Conservation (phyloP, 257 asterid genomes). For the Nicotiana attenuata region DNA sequence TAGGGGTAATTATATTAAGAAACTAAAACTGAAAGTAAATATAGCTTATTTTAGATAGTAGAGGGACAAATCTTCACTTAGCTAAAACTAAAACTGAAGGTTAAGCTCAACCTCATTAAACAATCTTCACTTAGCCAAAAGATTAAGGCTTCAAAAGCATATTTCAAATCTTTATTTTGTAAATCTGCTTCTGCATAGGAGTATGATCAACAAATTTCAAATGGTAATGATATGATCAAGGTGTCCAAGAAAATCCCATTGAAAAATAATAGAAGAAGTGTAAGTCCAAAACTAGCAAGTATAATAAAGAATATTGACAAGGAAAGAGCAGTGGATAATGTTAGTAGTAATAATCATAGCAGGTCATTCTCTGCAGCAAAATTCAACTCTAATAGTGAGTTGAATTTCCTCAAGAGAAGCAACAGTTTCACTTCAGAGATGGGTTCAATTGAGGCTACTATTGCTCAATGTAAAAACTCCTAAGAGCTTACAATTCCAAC, state of each 20-base stretch:
- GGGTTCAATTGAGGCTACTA: slow-evolving; percentile 53
- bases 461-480: slow-evolving; percentile 69
- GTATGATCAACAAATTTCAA: no score
- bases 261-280: background rate
- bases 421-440: slow-evolving; percentile 35
- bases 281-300: slow-evolving; percentile 26
- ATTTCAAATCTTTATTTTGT: slow-evolving; percentile 12
- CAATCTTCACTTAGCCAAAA: slow-evolving; percentile 8
- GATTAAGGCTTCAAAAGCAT: slow-evolving; percentile 16
- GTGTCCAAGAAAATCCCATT: background rate
- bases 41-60: no score
- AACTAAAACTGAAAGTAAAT: no score
- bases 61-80: no score
- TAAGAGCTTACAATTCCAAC: slow-evolving; percentile 16
- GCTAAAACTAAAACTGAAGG: no score
- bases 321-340: background rate
- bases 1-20: no score
- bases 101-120: slow-evolving; percentile 14
- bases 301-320: slow-evolving; percentile 18
- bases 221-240: background rate
- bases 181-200: slow-evolving; percentile 12
- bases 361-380: slow-evolving; percentile 47
- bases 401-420: slow-evolving; percentile 37
- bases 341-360: slow-evolving; percentile 13
- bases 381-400: no score